Evolutionary conservation across 2,329 filamentous ascomycete species (phyloP).

Genomic region (Chrysoporthe puriensis): DNA sequence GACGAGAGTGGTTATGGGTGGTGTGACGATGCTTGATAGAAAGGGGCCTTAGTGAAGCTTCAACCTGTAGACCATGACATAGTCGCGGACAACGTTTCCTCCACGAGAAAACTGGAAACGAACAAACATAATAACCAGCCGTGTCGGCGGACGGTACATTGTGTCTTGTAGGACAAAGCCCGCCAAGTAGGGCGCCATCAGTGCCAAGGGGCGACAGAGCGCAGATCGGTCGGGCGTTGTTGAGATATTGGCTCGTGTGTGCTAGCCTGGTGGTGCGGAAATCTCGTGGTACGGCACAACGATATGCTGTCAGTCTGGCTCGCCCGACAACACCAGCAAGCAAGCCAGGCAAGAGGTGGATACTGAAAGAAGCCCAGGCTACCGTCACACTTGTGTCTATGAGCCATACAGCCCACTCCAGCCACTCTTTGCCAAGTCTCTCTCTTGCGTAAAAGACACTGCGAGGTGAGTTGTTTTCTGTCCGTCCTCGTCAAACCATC

Average conservation of each 20-base stretch:
- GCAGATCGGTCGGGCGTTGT: background rate
- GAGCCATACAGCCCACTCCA: background rate
- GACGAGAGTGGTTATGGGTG: background rate
- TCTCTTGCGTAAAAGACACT: background rate
- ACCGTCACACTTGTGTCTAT: conserved; percentile 3
- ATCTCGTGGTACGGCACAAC: background rate
- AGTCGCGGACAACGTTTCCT: background rate
- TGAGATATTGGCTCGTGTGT: background rate
- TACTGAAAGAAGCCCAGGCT: background rate
- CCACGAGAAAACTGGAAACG: background rate
- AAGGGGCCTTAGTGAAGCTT: background rate
- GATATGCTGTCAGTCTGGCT: background rate
- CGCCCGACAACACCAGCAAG: background rate
- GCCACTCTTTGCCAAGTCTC: background rate
- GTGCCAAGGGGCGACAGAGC: background rate
- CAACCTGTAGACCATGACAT: background rate
- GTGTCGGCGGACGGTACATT: background rate
- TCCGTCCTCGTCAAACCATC: background rate
- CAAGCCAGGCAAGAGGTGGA: background rate
- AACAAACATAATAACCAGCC: background rate
- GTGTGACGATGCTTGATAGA: background rate
- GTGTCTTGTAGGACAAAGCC: background rate
- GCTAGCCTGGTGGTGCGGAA: background rate
- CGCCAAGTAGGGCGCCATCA: background rate
- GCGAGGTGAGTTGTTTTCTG: background rate